Evolutionary conservation across 192 early-diverging fungal species (phyloP).

Genomic region (Phlyctochytrium planicorne): DNA sequence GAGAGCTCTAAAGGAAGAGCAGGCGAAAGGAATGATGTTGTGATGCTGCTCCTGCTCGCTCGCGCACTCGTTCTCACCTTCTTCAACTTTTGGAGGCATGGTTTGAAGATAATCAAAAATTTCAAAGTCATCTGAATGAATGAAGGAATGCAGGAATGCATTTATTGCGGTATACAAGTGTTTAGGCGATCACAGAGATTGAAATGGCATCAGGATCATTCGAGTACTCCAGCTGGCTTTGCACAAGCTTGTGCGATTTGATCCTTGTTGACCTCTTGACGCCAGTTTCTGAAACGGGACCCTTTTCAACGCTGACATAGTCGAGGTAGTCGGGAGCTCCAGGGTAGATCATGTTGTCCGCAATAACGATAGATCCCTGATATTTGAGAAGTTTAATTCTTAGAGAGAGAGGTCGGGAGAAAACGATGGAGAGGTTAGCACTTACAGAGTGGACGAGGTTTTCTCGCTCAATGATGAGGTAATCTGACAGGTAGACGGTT

Average conservation of each 20-base stretch:
- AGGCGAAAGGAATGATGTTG: no score
- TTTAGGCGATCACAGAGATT: background rate
- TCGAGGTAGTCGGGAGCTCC: slow-evolving; percentile 21
- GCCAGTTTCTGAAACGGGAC: no score
- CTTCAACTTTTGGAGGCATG: no score
- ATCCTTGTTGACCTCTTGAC: background rate
- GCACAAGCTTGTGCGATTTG: background rate
- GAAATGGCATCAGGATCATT: background rate
- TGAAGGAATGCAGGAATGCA: no score
- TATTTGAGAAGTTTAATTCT: background rate
- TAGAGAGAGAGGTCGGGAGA: background rate
- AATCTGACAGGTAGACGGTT: slow-evolving; percentile 6
- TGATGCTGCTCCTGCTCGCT: no score
- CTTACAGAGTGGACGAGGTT: background rate
- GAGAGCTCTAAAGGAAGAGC: no score
- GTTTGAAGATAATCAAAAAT: no score
- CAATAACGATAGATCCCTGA: slow-evolving; percentile 14
- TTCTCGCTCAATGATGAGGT: slow-evolving; percentile 1
- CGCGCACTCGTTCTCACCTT: no score
- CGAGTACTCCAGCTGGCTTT: background rate
- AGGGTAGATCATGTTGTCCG: slow-evolving; percentile 19
- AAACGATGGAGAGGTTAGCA: background rate
- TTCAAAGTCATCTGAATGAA: no score
- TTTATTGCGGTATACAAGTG: no score
- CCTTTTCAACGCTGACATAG: slow-evolving; percentile 8